phyloP scores from a whole-genome alignment of 106 monocot genomes.

The Apostasia ramifera region DNA sequence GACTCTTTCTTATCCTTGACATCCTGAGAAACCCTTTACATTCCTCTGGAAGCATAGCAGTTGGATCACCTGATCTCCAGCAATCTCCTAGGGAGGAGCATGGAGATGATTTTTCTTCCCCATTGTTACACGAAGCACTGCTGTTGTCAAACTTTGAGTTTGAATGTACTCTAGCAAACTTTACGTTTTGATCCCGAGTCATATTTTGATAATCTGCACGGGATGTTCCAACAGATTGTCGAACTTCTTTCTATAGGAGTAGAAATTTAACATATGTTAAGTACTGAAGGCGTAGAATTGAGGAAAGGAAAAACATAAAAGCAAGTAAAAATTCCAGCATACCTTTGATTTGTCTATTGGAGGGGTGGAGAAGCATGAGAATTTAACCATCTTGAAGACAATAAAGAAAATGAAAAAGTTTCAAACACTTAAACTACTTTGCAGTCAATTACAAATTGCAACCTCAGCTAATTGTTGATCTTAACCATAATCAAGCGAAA shows the following conservation, averaged over 20 bases:
- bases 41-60: slow-evolving; percentile 13
- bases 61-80: slow-evolving; percentile 36
- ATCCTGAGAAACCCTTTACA: slow-evolving; percentile 12
- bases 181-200: slow-evolving; percentile 23
- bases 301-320: background rate
- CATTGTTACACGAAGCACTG: slow-evolving; percentile 11
- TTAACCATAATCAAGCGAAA: slow-evolving; percentile 89
- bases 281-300: background rate
- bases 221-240: slow-evolving; percentile 19
- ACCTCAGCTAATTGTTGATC: slow-evolving; percentile 8
- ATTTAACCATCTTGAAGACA: slow-evolving; percentile 30
- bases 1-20: slow-evolving; percentile 41
- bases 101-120: slow-evolving; percentile 19
- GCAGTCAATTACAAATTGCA: background rate
- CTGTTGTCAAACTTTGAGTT: slow-evolving; percentile 10
- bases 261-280: slow-evolving; percentile 5
- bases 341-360: slow-evolving; percentile 44
- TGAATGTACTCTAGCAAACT: slow-evolving; percentile 7
- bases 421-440: slow-evolving; percentile 2
- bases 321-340: slow-evolving; percentile 3
- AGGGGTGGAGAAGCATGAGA: slow-evolving; percentile 46
- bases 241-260: slow-evolving; percentile 31
- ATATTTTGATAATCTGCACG: slow-evolving; percentile 1
- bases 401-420: background rate
- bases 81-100: slow-evolving; percentile 29